Conservation (phyloP, 140 eudicot genomes). For the Stevia rebaudiana region DNA sequence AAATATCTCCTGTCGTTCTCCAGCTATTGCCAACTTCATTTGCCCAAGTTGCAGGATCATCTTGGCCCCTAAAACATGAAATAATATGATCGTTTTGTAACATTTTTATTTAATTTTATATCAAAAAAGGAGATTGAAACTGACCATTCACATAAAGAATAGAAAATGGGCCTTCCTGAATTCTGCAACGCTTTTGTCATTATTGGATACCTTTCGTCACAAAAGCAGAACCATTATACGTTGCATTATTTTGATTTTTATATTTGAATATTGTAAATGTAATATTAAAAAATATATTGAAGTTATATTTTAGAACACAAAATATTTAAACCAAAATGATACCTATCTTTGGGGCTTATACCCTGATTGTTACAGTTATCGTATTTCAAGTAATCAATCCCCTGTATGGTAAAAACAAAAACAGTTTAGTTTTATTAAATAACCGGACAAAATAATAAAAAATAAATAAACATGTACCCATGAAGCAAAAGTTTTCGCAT, state of each 20-base stretch:
- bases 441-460: not conserved
- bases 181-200: slow-evolving; percentile 78
- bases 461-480: slow-evolving; percentile 41
- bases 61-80: slow-evolving; percentile 54
- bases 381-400: slow-evolving; percentile 84
- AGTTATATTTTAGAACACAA: not conserved
- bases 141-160: slow-evolving; percentile 91
- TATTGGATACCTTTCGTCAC: slow-evolving; percentile 55
- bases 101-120: not conserved
- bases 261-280: not conserved
- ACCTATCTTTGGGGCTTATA: slow-evolving; percentile 66
- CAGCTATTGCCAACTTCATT: slow-evolving; percentile 70
- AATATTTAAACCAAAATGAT: not conserved
- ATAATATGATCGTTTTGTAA: not conserved
- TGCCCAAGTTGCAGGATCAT: slow-evolving; percentile 95
- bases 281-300: not conserved
- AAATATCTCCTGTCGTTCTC: slow-evolving; percentile 51
- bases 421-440: not conserved
- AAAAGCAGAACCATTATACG: slow-evolving; percentile 14
- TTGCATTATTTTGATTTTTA: not conserved
- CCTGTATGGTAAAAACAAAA: slow-evolving; percentile 35
- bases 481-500: slow-evolving; percentile 79
- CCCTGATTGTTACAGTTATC: slow-evolving; percentile 67
- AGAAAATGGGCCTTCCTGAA: slow-evolving; percentile 76
- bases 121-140: slow-evolving; percentile 12